Base-by-base conservation (phyloP, 2,329 filamentous ascomycete species). In the Pseudogymnoascus sp. region DNA sequence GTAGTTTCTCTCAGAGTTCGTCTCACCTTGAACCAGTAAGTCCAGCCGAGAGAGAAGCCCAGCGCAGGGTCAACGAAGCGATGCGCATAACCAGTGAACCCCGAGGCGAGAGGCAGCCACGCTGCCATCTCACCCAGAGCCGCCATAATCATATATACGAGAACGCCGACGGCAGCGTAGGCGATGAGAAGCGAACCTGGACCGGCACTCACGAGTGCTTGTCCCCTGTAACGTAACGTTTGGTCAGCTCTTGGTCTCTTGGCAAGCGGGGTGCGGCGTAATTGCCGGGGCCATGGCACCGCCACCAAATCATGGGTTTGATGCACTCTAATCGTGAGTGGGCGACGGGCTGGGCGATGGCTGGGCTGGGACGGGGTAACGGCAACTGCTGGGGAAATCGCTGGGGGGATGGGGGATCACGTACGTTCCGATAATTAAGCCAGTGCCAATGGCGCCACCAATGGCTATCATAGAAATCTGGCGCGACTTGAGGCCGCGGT, bases 121-220 rank as follows among this genome's bases (percentile, higher is more conserved):
- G 90, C 84, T 7, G 90, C 89, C 89, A 95, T 95, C 75, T 93
- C 90, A 67, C 90, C 90, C 3, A 95, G 83, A 64, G 84, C 87
- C 64, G 86, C 86, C 89, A 95, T 92, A 69, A 95, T 90, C 45
- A 91, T 77, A 75, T 86, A 95, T 68, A 93, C 90, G 65, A 95
- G 76, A 57, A 87, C 76, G 68, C 88, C 88, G 68, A 90, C 82
- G 66, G 88, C 74, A 39, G 83, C 80, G 76, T 91, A 91, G 8
- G 86, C 86, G 73, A 91, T 87, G 68, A 91, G 80, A 72, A 91
- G 84, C 8, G 87, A 84, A 18, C 78, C 88, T 60, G 88, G 88
- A 36, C 80, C 79, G 62, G 73, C 74, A 63, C 18, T 60, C 11
- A 29, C 57, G 16, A 60, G 57, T 23, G 57, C 57, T 37, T 37